These are phyloP conservation scores for Umbelopsis sp. DNA, from an alignment of 192 early-diverging fungal species.

Conservation along the genomic window DNA sequence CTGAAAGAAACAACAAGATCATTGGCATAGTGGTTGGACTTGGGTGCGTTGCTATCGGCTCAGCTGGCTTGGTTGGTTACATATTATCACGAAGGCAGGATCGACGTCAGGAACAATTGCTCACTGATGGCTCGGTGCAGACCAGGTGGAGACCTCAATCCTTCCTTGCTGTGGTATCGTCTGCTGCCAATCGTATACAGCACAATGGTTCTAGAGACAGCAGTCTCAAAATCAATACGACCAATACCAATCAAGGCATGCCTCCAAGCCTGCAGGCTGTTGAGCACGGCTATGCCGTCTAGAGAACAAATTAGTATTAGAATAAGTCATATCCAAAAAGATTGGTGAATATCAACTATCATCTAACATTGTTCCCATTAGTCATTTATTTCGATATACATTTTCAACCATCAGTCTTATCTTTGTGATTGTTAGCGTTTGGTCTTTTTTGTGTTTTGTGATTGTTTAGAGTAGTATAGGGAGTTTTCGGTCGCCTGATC, in stretches of 20 bases:
- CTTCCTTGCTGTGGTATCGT: constrained; percentile 35
- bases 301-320: no score
- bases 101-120: not conserved
- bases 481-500: no score
- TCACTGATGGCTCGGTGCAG: constrained; percentile 17
- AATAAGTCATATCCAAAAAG: no score
- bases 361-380: no score
- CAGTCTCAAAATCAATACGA: not conserved
- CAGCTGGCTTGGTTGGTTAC: constrained; percentile 37
- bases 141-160: constrained; percentile 40
- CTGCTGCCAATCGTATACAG: constrained; percentile 22
- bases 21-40: constrained; percentile 33
- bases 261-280: no score
- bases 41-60: constrained; percentile 34
- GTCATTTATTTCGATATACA: no score
- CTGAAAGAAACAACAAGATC: constrained; percentile 28
- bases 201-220: not conserved
- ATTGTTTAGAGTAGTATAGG: no score
- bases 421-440: no score
- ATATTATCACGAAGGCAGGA: constrained; percentile 28
- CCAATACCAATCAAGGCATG: not conserved
- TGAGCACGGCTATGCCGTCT: no score
- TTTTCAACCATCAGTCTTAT: no score
- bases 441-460: no score
- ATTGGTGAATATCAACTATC: no score